A percentile compares a stretch with the other conserved stretches of the same genome.
These are phyloP conservation scores for Herpotrichia juniperi DNA, from an alignment of 2,329 filamentous ascomycete species.

Conservation along the genomic window DNA sequence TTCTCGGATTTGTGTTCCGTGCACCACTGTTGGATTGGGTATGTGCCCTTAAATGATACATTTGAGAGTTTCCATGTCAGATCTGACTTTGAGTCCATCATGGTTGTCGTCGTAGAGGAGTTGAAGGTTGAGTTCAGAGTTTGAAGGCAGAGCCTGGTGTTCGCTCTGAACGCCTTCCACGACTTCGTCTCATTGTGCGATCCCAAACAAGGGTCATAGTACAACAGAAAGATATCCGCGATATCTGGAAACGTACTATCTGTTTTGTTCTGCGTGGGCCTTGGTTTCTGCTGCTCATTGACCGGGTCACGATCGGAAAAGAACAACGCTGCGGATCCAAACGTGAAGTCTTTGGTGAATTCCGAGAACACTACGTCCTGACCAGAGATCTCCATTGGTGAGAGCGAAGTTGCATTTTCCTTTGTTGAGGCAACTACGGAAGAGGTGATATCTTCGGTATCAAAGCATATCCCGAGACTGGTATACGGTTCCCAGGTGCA, in stretches of 20 bases:
- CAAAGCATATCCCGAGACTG: slow-evolving; percentile 2
- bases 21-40: not conserved
- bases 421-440: too few species aligned
- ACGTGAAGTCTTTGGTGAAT: too few species aligned
- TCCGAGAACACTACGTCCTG: too few species aligned
- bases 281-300: not conserved
- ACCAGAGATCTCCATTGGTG: too few species aligned
- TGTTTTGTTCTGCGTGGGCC: not conserved
- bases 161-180: not conserved
- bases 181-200: not conserved
- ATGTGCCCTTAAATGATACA: too few species aligned
- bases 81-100: not conserved
- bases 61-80: not conserved
- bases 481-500: slow-evolving; percentile 3
- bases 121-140: not conserved
- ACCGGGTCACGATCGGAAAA: not conserved
- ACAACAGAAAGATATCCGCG: slow-evolving; percentile 4
- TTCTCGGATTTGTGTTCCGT: not conserved
- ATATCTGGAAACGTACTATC: slow-evolving; percentile 1
- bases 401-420: too few species aligned
- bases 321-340: not conserved
- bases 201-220: not conserved
- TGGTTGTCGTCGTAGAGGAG: not conserved
- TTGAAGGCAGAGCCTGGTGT: not conserved
- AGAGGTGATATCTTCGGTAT: slow-evolving; percentile 1